A percentile compares a stretch with the other conserved stretches of the same genome.
Evolutionary conservation across 1,284 basidiomycete genomes (phyloP).

Genomic region (Pyrrhoderma lamaoense): DNA sequence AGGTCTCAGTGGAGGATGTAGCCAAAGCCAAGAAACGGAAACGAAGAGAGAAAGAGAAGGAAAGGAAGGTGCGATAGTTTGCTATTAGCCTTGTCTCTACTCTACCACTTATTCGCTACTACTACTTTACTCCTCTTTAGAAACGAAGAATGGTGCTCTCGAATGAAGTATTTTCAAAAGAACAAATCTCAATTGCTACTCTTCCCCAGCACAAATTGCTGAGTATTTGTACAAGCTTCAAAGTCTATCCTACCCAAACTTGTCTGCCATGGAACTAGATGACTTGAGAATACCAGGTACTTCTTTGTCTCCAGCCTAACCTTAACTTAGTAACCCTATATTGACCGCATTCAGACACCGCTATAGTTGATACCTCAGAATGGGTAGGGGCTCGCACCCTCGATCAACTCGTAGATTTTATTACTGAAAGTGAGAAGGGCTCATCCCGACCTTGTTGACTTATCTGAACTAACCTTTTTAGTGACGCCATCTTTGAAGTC

Average conservation of each 20-base stretch:
- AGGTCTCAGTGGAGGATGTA: constrained; percentile 21
- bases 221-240: constrained; percentile 58
- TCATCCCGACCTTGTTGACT: constrained; percentile 3
- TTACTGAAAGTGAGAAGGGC: constrained; percentile 48
- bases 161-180: constrained; percentile 26
- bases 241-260: constrained; percentile 52
- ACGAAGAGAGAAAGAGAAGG: constrained; percentile 62
- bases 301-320: too few species aligned
- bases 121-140: constrained; percentile 30
- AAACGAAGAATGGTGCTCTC: constrained; percentile 49
- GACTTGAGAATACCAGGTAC: constrained; percentile 68
- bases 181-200: constrained; percentile 45
- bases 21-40: constrained; percentile 55
- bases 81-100: constrained; percentile 17
- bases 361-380: constrained; percentile 64
- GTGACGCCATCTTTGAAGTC: constrained; percentile 61
- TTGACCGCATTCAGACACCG: constrained; percentile 54
- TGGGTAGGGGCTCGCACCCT: constrained; percentile 65
- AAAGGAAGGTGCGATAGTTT: constrained; percentile 52
- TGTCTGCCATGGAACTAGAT: constrained; percentile 63
- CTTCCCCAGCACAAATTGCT: constrained; percentile 48
- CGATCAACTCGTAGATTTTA: constrained; percentile 64
- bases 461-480: constrained; percentile 25
- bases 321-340: too few species aligned
- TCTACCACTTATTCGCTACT: constrained; percentile 19